A percentile compares a stretch with the other conserved stretches of the same genome.
Conservation (phyloP, 352 stramenopile genomes). For the Globisporangium echinulatum region DNA sequence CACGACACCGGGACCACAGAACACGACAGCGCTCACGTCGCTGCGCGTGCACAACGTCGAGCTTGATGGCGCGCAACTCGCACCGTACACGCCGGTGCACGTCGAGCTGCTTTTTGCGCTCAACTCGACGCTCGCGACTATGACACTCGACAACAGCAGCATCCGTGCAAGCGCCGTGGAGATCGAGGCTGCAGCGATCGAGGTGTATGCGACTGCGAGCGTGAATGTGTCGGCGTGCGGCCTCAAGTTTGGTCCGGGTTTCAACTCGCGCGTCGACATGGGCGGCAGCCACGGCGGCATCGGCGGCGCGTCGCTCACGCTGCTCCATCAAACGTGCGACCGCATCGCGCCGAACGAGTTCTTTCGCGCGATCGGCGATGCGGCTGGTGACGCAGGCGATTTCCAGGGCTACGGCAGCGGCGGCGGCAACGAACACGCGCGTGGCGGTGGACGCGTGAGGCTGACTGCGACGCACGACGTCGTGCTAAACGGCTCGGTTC, state of each 20-base stretch:
- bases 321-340: constrained; percentile 34
- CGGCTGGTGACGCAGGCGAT: constrained; percentile 36
- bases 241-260: constrained; percentile 78
- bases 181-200: constrained; percentile 35
- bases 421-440: constrained; percentile 48
- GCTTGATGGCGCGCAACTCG: constrained; percentile 35
- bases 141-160: constrained; percentile 43
- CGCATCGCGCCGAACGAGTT: constrained; percentile 49
- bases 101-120: constrained; percentile 44
- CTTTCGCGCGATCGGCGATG: constrained; percentile 59
- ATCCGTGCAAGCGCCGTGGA: constrained; percentile 55
- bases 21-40: constrained; percentile 19
- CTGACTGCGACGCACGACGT: constrained; percentile 30
- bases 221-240: constrained; percentile 57
- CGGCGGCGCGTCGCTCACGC: constrained; percentile 57
- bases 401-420: constrained; percentile 83
- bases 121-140: constrained; percentile 19
- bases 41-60: constrained; percentile 38
- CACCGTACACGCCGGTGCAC: constrained; percentile 33
- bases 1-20: constrained; percentile 14
- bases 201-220: constrained; percentile 32
- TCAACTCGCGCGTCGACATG: constrained; percentile 60
- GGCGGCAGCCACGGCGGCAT: constrained; percentile 74
- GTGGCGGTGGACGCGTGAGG: constrained; percentile 58
- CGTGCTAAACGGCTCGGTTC: constrained; percentile 53